Base-by-base conservation (phyloP, 2,329 filamentous ascomycete genomes). In the Aureobasidium sp. region DNA sequence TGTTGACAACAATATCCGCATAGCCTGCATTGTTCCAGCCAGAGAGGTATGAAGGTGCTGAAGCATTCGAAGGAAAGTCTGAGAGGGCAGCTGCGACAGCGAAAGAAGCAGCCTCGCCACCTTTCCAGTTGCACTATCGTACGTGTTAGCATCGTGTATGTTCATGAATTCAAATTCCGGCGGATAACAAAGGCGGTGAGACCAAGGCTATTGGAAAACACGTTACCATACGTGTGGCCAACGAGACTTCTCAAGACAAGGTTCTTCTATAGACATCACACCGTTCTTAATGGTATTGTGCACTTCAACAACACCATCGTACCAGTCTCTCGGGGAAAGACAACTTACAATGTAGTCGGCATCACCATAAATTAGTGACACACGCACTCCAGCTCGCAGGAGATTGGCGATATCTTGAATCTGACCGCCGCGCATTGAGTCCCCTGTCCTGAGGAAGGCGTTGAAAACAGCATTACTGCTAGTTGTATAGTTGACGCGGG, bases 81-180 rank as follows among this genome's bases (percentile, higher is more conserved):
- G 53, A 37, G 8, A 64, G 60, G 2, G 66, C 63, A 61, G 79
- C 74, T 11, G 79, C 76, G 0, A 91, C 76, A 6, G 80, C 79
- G 3, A 90, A 77, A 3, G 86, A 89, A 45, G 90, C 79, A 1
- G 86, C 85, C 73, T 94, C 82, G 39, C 89, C 90, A n/a, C 90
- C 90, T 65, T 87, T 77, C 83, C 87, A 83, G 67, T 84, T 84
- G 71, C 79, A 80, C 49, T 53, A 30, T 13, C 15, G 16, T 3
- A 25, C 16, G 6, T 36, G 48, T 61, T 13, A 61, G 58, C 34
- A n/a, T 10, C n/a, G 4, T 36, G 13, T 8, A 29, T 7, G 11
- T 13, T 5, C 21, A 21, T 21, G 21, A 21, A 21, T 21, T 21
- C 21, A 21, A 21, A 21, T 21, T 21, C 21, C 21, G 21, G 21